Evolutionary conservation across 257 asterid species (phyloP), one percentile per base, ranked within the genome.

Genomic region (Solanum boliviense): DNA sequence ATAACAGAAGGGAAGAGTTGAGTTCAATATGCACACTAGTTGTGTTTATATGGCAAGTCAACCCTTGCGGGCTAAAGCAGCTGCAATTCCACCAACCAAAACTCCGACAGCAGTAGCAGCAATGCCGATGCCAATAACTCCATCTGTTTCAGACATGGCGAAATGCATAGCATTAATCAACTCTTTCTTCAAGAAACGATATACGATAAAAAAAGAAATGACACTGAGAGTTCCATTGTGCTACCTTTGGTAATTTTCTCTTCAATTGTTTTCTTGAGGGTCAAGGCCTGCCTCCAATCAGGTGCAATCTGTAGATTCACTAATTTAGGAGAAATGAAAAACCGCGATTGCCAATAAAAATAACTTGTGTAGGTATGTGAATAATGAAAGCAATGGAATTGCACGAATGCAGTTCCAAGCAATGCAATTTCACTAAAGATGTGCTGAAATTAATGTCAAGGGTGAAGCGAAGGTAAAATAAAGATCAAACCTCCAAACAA

Each of bases 61-160:
- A 83, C 95, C 95, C 94, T 92, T 96, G 89, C 98, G 98, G 46
- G 91, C 73, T 1, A 95, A 74, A 36, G 93, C 95, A n/a, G 96
- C 99, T 7, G 96, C 95, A 70, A 96, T 88, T 38, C 99, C 98
- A 79, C 99, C 99, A 52, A 93, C 98, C 90, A 96, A 48, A 67
- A 96, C 94, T 67, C 98, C 98, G 38, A 93, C 95, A 86, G 97
- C 98, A 88, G 97, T 93, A 82, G 98, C 95, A 91, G 99, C 95
- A 87, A 96, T 96, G 75, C 98, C 98, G 2, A 94, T 93, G 74
- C 99, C 99, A 86, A 95, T 93, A 7, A 92, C 96, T 86, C 98
- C 98, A 89, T 96, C 98, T 96, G 75, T 88, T 72, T 68, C 32
- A 44, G 27, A 86, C n/a, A 39, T 46, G 7, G 3, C 13, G 5